A percentile compares a stretch with the other conserved stretches of the same genome.
Conservation (phyloP, 2,329 filamentous ascomycete species). For the Cordyceps cicadae region DNA sequence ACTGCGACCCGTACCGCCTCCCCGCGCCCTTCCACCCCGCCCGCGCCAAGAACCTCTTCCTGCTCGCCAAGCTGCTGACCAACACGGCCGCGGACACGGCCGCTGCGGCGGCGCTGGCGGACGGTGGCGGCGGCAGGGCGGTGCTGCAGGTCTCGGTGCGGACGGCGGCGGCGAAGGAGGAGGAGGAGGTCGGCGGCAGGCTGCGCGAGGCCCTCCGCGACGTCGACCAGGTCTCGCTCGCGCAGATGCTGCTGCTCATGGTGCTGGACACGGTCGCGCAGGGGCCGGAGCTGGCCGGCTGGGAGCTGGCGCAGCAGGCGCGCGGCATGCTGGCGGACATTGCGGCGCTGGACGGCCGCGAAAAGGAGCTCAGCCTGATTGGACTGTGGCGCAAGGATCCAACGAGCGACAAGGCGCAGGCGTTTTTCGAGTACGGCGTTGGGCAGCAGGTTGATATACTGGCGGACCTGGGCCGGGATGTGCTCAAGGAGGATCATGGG, state of each 20-base stretch:
- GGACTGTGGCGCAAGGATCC: conserved; percentile 36
- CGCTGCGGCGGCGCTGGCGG: conserved; percentile 19
- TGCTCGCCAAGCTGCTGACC: conserved; percentile 43
- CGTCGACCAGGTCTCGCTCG: conserved; percentile 45
- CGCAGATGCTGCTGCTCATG: conserved; percentile 44
- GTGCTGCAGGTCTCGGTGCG: conserved; percentile 12
- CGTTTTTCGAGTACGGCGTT: conserved; percentile 43
- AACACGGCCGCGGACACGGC: conserved; percentile 36
- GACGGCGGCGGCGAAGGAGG: conserved; percentile 17
- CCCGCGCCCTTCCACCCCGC: conserved; percentile 41
- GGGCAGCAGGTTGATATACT: conserved; percentile 39
- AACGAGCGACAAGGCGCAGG: conserved; percentile 27
- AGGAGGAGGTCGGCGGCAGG: conserved; percentile 19
- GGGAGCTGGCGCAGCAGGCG: conserved; percentile 37
- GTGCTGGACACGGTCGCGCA: conserved; percentile 32
- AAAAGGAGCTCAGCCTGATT: conserved; percentile 36
- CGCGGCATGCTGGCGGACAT: conserved; percentile 42
- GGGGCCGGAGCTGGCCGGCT: conserved; percentile 35
- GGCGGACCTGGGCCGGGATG: conserved; percentile 34
- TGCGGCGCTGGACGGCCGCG: conserved; percentile 35
- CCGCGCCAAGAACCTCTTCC: conserved; percentile 42
- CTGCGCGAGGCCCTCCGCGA: conserved; percentile 27
- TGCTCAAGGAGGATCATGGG: conserved; percentile 8
- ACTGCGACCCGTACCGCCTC: conserved; percentile 42
- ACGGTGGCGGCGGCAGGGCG: conserved; percentile 20